Conservation (phyloP, 495 filamentous ascomycete genomes). For the Hypoxylon intermedium region DNA sequence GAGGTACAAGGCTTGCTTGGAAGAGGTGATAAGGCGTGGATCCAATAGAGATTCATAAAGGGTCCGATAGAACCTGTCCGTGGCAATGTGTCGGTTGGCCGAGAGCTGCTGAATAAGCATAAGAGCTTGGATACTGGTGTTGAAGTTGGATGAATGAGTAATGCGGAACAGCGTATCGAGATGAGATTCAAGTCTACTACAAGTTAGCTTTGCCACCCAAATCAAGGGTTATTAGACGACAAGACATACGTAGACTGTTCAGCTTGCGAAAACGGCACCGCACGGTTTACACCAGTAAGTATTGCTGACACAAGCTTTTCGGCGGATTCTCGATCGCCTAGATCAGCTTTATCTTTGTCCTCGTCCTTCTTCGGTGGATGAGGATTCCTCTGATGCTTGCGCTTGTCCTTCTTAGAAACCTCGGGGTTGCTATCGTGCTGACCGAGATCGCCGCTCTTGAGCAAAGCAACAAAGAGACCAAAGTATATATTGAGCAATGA, state of each 20-base stretch:
- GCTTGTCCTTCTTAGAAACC: conserved; percentile 28
- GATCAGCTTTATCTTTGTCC: conserved; percentile 25
- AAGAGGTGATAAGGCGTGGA: conserved; percentile 83
- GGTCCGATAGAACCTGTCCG: conserved; percentile 92
- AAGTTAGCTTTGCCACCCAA: conserved; percentile 34
- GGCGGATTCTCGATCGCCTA: conserved; percentile 61
- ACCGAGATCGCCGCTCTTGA: conserved; percentile 66
- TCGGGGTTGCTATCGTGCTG: conserved; percentile 37
- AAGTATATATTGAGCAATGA: conserved; percentile 91
- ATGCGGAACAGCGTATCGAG: conserved; percentile 93
- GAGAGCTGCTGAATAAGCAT: conserved; percentile 95
- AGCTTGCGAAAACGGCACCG: conserved; percentile 86
- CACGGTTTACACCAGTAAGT: conserved; percentile 92
- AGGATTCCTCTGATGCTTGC: conserved; percentile 42
- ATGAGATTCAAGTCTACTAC: conserved; percentile 75
- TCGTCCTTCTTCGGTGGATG: conserved; percentile 29
- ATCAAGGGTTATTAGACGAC: background rate
- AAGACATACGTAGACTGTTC: conserved; percentile 72
- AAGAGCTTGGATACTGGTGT: conserved; percentile 94
- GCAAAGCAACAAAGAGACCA: conserved; percentile 72
- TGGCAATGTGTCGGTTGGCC: conserved; percentile 71
- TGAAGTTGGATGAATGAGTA: conserved; percentile 97
- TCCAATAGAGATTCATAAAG: conserved; percentile 95
- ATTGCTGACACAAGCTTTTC: conserved; percentile 92
- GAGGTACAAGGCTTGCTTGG: conserved; percentile 93